Evolutionary conservation across 2,329 filamentous ascomycete genomes (phyloP).

Genomic region (Aureobasidium subglaciale): DNA sequence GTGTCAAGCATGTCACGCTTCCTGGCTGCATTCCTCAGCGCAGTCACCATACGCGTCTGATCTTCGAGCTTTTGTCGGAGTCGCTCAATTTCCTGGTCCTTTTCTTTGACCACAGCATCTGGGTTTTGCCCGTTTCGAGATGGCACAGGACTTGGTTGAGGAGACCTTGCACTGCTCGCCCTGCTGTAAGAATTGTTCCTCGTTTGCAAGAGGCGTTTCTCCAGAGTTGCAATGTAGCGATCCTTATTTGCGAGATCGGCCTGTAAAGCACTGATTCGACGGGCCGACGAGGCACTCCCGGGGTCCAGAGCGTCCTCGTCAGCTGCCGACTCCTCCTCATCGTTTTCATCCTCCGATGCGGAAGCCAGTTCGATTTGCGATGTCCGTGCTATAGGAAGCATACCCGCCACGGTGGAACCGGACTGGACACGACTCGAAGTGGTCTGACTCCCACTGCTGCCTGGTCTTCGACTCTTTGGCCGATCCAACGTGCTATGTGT

Average conservation of each 20-base stretch:
- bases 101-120: conserved; percentile 64
- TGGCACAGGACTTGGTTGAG: conserved; percentile 27
- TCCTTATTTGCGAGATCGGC: conserved; percentile 96
- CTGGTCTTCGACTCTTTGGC: conserved; percentile 7
- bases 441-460: conserved; percentile 17
- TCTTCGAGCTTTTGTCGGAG: conserved; percentile 85
- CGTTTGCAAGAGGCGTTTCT: conserved; percentile 86
- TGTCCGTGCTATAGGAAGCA: conserved; percentile 24
- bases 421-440: conserved; percentile 26
- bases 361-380: conserved; percentile 22
- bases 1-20: conserved; percentile 62
- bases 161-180: conserved; percentile 64
- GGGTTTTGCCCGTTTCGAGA: not conserved
- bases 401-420: conserved; percentile 26
- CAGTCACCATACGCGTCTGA: conserved; percentile 88
- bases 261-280: conserved; percentile 88
- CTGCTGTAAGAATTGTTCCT: conserved; percentile 83
- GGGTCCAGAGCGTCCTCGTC: conserved; percentile 28
- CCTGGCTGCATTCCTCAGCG: conserved; percentile 74
- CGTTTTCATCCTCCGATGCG: conserved; percentile 31
- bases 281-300: conserved; percentile 68
- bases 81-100: conserved; percentile 86
- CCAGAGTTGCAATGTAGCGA: conserved; percentile 87
- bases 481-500: conserved; percentile 29
- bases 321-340: conserved; percentile 51